Percentiles rank a stretch among this genome's conserved stretches.
phyloP scores from a whole-genome alignment of 1,284 basidiomycete species.

The Schizophyllum amplum region DNA sequence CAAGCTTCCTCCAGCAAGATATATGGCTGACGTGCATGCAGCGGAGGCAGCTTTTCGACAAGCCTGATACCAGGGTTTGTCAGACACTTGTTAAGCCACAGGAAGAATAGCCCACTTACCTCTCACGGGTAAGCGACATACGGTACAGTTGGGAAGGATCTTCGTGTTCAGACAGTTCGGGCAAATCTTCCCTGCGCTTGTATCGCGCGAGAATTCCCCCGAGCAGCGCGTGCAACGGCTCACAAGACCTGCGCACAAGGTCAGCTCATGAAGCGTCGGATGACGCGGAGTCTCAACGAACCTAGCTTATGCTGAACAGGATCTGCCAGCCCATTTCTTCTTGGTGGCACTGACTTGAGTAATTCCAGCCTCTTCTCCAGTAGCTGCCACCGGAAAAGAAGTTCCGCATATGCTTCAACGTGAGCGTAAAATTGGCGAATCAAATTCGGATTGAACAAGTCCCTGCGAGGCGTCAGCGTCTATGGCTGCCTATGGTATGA shows the following conservation, averaged over 20 bases:
- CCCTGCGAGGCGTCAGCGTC: not conserved
- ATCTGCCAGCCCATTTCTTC: constrained; percentile 14
- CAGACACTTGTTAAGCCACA: not conserved
- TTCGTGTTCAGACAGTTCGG: constrained; percentile 37
- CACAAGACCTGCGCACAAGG: constrained; percentile 24
- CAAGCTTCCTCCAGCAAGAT: constrained; percentile 48
- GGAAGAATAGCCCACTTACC: constrained; percentile 32
- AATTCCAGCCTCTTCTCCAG: constrained; percentile 62
- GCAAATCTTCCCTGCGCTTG: constrained; percentile 30
- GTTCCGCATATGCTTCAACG: constrained; percentile 66
- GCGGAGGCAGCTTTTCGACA: constrained; percentile 58
- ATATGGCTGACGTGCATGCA: constrained; percentile 66
- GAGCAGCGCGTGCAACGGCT: constrained; percentile 31
- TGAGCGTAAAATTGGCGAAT: constrained; percentile 48
- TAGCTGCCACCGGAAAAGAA: constrained; percentile 64
- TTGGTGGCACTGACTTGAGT: constrained; percentile 43
- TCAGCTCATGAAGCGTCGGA: not conserved
- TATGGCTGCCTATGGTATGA: no score
- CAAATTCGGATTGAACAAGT: constrained; percentile 26
- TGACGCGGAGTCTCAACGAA: constrained; percentile 14
- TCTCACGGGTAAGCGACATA: constrained; percentile 75
- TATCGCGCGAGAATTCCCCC: constrained; percentile 23
- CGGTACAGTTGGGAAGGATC: constrained; percentile 48
- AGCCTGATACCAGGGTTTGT: constrained; percentile 33
- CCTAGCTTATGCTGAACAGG: constrained; percentile 32